Conservation (phyloP, 139 green algal species). For the Dunaliella primolecta region DNA sequence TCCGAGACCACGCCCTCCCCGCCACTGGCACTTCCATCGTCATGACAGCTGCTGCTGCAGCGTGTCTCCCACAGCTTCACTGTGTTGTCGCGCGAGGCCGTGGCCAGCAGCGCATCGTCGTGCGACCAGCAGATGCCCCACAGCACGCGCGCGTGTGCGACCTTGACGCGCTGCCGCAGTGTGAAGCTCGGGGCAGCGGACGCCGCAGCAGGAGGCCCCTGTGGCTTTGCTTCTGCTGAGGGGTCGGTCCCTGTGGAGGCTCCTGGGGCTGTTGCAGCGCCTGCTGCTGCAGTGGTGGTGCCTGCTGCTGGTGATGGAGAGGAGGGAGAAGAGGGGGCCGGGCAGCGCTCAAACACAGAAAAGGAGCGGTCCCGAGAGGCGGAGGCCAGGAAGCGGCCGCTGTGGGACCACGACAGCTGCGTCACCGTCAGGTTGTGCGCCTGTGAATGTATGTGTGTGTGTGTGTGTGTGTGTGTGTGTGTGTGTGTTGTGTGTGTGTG, state of each 20-base stretch:
- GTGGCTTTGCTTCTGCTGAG: conserved; percentile 15
- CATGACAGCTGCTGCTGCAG: not conserved
- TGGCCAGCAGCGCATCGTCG: conserved; percentile 63
- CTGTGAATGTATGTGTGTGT: conserved; percentile 20
- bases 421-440: conserved; percentile 91
- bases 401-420: conserved; percentile 75
- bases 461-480: not conserved
- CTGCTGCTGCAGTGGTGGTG: conserved; percentile 9
- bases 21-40: conserved; percentile 1
- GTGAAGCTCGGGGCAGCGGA: no score
- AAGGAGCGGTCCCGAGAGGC: conserved; percentile 36
- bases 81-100: conserved; percentile 64
- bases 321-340: no score
- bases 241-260: not conserved
- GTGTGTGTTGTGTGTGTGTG: not conserved
- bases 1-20: not conserved
- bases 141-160: conserved; percentile 76
- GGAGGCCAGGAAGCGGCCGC: conserved; percentile 11
- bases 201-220: no score
- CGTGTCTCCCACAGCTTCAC: conserved; percentile 67
- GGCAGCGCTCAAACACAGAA: conserved; percentile 16
- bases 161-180: conserved; percentile 41
- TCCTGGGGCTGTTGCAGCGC: not conserved
- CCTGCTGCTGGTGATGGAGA: no score
- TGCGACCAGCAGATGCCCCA: conserved; percentile 73